A percentile compares a stretch with the other conserved stretches of the same genome.
Evolutionary conservation across 768 basidiomycete species (phyloP).

Genomic region (Cystofilobasidium capitatum): DNA sequence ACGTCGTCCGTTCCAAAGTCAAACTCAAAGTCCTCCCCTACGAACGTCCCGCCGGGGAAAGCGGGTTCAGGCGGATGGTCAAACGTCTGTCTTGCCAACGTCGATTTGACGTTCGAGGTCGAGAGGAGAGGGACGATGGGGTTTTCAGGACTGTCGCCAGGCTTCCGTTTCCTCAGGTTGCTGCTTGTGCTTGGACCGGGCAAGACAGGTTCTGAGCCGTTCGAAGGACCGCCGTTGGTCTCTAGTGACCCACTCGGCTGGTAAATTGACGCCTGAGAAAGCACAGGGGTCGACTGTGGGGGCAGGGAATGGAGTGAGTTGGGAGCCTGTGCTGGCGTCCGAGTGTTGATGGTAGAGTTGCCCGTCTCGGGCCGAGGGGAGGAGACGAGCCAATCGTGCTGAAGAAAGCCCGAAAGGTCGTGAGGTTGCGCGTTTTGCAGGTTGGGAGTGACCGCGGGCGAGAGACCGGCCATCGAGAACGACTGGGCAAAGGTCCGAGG

Average conservation of each 20-base stretch:
- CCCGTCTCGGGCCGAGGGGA: not conserved
- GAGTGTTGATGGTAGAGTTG: not conserved
- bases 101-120: not conserved
- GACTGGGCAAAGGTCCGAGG: not conserved
- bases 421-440: not conserved
- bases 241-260: too few relatives aligned
- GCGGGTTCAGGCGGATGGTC: too few relatives aligned
- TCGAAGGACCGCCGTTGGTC: too few relatives aligned
- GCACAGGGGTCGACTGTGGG: not conserved
- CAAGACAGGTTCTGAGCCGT: too few relatives aligned
- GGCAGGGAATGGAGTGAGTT: not conserved
- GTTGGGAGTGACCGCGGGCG: not conserved
- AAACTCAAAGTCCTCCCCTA: not conserved
- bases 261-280: not conserved
- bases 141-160: not conserved
- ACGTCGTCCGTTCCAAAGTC: not conserved
- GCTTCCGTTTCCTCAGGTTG: too few relatives aligned
- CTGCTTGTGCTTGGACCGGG: too few relatives aligned
- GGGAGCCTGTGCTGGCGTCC: not conserved
- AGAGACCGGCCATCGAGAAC: not conserved
- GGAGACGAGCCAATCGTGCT: not conserved
- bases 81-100: too few relatives aligned
- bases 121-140: not conserved
- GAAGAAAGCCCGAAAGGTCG: not conserved
- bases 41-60: too few relatives aligned